Base-by-base conservation (phyloP, 495 filamentous ascomycete genomes). In the Penicillium lividum region DNA sequence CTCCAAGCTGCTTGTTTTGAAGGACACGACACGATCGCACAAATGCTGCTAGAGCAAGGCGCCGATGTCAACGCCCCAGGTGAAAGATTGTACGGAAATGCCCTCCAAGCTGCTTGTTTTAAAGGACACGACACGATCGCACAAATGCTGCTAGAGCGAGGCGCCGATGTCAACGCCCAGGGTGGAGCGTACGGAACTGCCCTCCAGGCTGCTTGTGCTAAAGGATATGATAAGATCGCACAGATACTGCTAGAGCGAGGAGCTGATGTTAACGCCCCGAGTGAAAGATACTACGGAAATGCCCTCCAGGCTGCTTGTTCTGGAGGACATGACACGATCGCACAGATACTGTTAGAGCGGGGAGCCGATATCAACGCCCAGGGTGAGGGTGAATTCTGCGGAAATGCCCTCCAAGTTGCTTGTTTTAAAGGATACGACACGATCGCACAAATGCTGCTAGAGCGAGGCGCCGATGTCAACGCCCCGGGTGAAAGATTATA, bases 71-170 rank as follows among this genome's bases (percentile, higher is more conserved):
- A 53, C 22, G 18, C 34, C 15, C 22, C 0, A 0, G 28, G 18
- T 43, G 34, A 18, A 40, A 0, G 18, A 1, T n/a, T n/a, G n/a
- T 43, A 53, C 27, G 22, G 34, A 0, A 43, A 28, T 38, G 30
- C 49, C 7, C 29, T 50, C 6, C 47, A 50, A 16, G 49, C 49
- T 18, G 29, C 49, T 16, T 56, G 60, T 5, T 16, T 10, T 11
- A 49, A 58, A 16, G 66, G 69, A 1, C 58, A 71, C 53, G 1
- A n/a, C 13, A 11, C 4, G 10, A 38, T 33, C 31, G 31, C 10
- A 10, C 31, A 33, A 5, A 33, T 33, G 31, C 31, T 33, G 40
- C 40, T 44, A 3, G 40, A 11, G 40, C 15, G 15, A 11, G 40
- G 40, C 2, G 40, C 40, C 10, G 18, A 44, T n/a, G 27, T 49